Conservation (phyloP, 192 early-diverging fungal species). For the Backusella luteola region DNA sequence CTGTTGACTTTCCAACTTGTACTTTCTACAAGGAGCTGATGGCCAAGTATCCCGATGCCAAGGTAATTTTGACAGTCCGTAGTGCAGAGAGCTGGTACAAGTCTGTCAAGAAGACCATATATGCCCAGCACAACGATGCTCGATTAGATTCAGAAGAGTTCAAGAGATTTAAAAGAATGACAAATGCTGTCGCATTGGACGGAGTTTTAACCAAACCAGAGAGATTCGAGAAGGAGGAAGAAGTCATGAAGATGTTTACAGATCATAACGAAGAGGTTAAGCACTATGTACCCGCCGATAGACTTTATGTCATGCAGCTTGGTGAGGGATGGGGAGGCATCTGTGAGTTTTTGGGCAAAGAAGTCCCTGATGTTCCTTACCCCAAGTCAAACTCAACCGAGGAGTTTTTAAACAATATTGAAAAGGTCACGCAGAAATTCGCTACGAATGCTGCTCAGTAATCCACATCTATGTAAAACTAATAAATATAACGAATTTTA, state of each 20-base stretch:
- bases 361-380: conserved; percentile 13
- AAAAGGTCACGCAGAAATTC: neutral
- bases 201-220: neutral
- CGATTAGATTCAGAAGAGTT: neutral
- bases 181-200: neutral
- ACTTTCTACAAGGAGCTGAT: conserved; percentile 19
- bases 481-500: neutral
- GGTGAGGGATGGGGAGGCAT: conserved; percentile 14
- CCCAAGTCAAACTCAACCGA: conserved; percentile 1
- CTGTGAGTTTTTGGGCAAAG: neutral
- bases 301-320: neutral
- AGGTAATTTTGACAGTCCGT: conserved; percentile 23
- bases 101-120: conserved; percentile 11
- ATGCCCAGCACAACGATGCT: neutral
- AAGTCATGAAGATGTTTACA: neutral
- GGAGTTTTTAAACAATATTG: neutral
- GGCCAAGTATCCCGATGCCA: conserved; percentile 27
- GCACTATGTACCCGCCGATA: neutral
- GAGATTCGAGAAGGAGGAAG: neutral
- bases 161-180: neutral
- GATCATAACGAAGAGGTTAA: conserved; percentile 16
- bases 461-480: neutral
- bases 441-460: neutral
- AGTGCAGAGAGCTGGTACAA: conserved; percentile 24
- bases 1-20: conserved; percentile 17